phyloP scores from a whole-genome alignment of 179 eudicot genomes.

The Amaranthus tricolor region DNA sequence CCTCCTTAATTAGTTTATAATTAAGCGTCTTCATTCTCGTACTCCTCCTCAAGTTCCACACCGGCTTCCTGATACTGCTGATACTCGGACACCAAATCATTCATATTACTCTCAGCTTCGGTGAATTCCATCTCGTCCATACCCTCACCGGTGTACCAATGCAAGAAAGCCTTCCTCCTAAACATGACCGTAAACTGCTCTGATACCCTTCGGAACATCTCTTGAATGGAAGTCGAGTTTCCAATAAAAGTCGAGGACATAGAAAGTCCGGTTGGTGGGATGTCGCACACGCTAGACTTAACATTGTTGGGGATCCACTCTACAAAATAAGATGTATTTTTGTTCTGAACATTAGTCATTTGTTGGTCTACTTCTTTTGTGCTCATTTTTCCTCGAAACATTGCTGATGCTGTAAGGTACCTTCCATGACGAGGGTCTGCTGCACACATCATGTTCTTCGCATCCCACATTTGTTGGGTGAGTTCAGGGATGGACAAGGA shows the following conservation, averaged over 20 bases:
- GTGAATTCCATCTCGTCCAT: slow-evolving; percentile 92
- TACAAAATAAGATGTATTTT: slow-evolving; percentile 78
- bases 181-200: slow-evolving; percentile 93
- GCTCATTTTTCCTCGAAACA: slow-evolving; percentile 75
- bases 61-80: slow-evolving; percentile 67
- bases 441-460: slow-evolving; percentile 91
- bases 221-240: slow-evolving; percentile 79
- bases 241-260: slow-evolving; percentile 85
- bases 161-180: slow-evolving; percentile 88
- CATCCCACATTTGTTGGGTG: slow-evolving; percentile 91
- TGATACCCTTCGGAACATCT: slow-evolving; percentile 74
- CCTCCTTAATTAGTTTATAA: not conserved
- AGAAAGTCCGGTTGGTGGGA: slow-evolving; percentile 64
- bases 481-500: slow-evolving; percentile 80
- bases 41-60: slow-evolving; percentile 27
- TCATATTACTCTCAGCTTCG: slow-evolving; percentile 65
- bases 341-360: slow-evolving; percentile 79
- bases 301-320: slow-evolving; percentile 94
- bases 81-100: slow-evolving; percentile 60
- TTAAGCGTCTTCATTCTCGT: slow-evolving; percentile 22
- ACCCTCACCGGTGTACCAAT: slow-evolving; percentile 91
- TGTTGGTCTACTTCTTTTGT: slow-evolving; percentile 76
- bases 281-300: slow-evolving; percentile 77
- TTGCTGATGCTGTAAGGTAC: slow-evolving; percentile 56
- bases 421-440: slow-evolving; percentile 87